Evolutionary conservation across 2,329 filamentous ascomycete genomes (phyloP), one percentile per base, ranked within the genome.

Genomic region (Aspergillus eucalypticola): DNA sequence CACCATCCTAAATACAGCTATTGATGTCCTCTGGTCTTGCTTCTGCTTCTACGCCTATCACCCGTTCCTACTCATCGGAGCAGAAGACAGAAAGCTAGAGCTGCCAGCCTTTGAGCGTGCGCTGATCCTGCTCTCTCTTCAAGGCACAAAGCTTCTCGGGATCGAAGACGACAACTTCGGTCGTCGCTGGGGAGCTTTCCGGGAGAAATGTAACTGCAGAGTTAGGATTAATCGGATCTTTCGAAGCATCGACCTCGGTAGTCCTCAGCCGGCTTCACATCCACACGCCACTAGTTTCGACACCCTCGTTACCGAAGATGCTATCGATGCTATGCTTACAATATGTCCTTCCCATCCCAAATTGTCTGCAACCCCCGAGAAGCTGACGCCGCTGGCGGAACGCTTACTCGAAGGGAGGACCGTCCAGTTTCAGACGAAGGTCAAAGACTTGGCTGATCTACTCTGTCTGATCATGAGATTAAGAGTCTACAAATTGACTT

Each of bases 11-110:
- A 19, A 52, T 3, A 39, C 19, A 11, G 49, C 49, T 21, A 52
- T 39, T 15, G 10, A 52, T 39, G 39, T 54, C 39, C 52, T 54
- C 5, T 54, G 52, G 52, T 44, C 52, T 25, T 54, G 52, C 15
- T 44, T 54, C 23, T 54, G 39, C 39, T 46, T 44, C 39, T 54
- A 44, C 39, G 52, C 52, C 39, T 46, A 46, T 17, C 38, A 54
- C 5, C 52, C 52, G 2, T 46, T 54, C 3, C 25, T 39, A 21
- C 15, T 46, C 39, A 3, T 5, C 11, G 39, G 11, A 3, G 39
- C 38, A 5, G 39, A 2, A n/a, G 25, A 46, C 17, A 29, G 8
- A 3, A 54, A 54, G 39, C 23, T 54, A 17, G 38, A 54, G 21
- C 23, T 46, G 8, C 39, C 52, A 39, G 39, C 52, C 52, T 54